Percentiles rank a stretch among this genome's conserved stretches.
Conservation (phyloP, 257 asterid genomes). For the Penstemon eatonii region DNA sequence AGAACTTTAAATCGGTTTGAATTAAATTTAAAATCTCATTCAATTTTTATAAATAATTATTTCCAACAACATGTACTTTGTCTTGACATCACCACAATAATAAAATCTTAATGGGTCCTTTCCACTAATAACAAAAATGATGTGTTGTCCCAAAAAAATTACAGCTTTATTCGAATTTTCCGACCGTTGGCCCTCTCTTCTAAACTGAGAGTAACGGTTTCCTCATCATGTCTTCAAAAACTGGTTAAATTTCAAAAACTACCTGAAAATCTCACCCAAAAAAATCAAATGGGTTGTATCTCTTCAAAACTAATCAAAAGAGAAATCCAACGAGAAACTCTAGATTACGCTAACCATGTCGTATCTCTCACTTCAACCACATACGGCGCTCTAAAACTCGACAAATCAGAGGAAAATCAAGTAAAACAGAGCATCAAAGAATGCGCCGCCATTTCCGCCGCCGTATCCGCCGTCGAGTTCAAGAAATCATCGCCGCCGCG, state of each 20-base stretch:
- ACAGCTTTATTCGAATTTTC: slow-evolving; percentile 42
- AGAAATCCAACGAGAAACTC: slow-evolving; percentile 44
- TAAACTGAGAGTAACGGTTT: slow-evolving; percentile 22
- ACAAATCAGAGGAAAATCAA: slow-evolving; percentile 34
- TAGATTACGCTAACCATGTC: slow-evolving; percentile 44
- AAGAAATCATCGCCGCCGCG: slow-evolving; percentile 47
- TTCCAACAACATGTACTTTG: neutral
- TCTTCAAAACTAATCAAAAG: slow-evolving; percentile 56
- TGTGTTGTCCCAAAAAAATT: slow-evolving; percentile 23
- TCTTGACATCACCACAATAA: slow-evolving; percentile 5
- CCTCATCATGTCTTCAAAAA: slow-evolving; percentile 27
- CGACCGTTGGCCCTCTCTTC: slow-evolving; percentile 65
- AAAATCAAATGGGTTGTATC: slow-evolving; percentile 75
- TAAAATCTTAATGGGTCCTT: slow-evolving; percentile 24
- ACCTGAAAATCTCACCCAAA: slow-evolving; percentile 11
- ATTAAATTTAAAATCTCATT: no score
- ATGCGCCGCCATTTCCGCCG: no score
- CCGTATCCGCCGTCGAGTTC: slow-evolving; percentile 20
- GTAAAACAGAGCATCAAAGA: neutral
- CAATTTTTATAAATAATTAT: no score
- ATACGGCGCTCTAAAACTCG: slow-evolving; percentile 72
- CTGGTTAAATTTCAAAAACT: slow-evolving; percentile 25
- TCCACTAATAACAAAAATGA: slow-evolving; percentile 25
- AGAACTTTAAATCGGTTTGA: no score
- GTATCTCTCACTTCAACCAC: slow-evolving; percentile 93